Percentiles rank a stretch among this genome's conserved stretches.
Evolutionary conservation across 164 flowering plant species (phyloP).

Genomic region (Dillenia suffruticosa): DNA sequence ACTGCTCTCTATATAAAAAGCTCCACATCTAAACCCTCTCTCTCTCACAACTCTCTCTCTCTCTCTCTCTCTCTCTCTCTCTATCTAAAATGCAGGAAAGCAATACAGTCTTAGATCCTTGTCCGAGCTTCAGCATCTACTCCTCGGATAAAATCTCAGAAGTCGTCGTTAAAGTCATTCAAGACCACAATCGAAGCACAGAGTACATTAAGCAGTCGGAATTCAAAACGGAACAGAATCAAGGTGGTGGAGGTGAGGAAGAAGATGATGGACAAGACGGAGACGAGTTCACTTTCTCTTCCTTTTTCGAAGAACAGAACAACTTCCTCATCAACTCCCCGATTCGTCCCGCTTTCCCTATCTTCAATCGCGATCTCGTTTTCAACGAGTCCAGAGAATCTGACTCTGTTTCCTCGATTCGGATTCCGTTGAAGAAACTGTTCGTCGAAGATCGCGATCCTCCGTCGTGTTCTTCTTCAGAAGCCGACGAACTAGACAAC

Average conservation of each 20-base stretch:
- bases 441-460: conserved; percentile 29
- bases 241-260: conserved; percentile 10
- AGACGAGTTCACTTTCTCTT: conserved; percentile 59
- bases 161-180: conserved; percentile 24
- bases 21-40: background rate
- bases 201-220: conserved; percentile 3
- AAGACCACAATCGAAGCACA: conserved; percentile 11
- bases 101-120: conserved; percentile 1
- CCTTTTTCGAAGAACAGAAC: conserved; percentile 29
- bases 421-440: conserved; percentile 35
- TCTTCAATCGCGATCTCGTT: conserved; percentile 34
- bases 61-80: background rate
- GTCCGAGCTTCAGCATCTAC: conserved; percentile 33
- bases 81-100: conserved; percentile 2
- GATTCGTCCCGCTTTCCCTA: conserved; percentile 49
- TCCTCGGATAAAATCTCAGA: conserved; percentile 23
- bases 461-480: conserved; percentile 20
- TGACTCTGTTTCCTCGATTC: conserved; percentile 8
- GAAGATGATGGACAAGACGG: background rate
- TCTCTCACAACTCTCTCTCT: background rate
- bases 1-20: no score
- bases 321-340: conserved; percentile 63
- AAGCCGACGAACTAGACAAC: conserved; percentile 17
- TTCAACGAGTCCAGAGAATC: conserved; percentile 4
- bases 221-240: background rate